Conservation (phyloP, 495 filamentous ascomycete species). For the Tuber umbilicatum region DNA sequence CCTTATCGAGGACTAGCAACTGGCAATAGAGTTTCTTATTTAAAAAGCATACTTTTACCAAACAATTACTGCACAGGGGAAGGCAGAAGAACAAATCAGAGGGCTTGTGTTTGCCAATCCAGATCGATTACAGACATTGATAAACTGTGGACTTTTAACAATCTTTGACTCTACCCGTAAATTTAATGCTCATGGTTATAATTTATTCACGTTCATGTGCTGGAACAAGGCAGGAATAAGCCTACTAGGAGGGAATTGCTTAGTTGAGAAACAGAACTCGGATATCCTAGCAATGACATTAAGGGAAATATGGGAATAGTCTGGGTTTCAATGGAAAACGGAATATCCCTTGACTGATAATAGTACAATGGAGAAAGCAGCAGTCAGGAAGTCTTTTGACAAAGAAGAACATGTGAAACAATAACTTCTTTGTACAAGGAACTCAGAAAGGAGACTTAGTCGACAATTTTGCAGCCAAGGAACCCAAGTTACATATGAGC, state of each 20-base stretch:
- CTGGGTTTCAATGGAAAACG: neutral
- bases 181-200: neutral
- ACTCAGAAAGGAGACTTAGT: slow-evolving; percentile 3
- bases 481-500: neutral
- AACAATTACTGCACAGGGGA: neutral
- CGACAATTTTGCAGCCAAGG: neutral
- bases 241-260: slow-evolving; percentile 6
- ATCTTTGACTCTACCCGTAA: slow-evolving; percentile 17
- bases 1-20: slow-evolving; percentile 4
- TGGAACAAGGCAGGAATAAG: slow-evolving; percentile 7
- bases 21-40: slow-evolving; percentile 1
- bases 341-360: slow-evolving; percentile 11
- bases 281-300: slow-evolving; percentile 9
- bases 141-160: neutral
- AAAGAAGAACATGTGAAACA: neutral
- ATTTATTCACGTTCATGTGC: slow-evolving; percentile 9
- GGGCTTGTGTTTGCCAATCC: slow-evolving; percentile 1
- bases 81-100: neutral
- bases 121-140: neutral
- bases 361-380: slow-evolving; percentile 6
- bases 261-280: slow-evolving; percentile 12
- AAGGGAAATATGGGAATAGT: neutral
- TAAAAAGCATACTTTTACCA: slow-evolving; percentile 1
- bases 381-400: slow-evolving; percentile 7
- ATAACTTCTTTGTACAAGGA: slow-evolving; percentile 9